Percentiles rank a stretch among this genome's conserved stretches.
Evolutionary conservation across 2,329 filamentous ascomycete genomes (phyloP).

Genomic region (Chalaropsis ovoidea): DNA sequence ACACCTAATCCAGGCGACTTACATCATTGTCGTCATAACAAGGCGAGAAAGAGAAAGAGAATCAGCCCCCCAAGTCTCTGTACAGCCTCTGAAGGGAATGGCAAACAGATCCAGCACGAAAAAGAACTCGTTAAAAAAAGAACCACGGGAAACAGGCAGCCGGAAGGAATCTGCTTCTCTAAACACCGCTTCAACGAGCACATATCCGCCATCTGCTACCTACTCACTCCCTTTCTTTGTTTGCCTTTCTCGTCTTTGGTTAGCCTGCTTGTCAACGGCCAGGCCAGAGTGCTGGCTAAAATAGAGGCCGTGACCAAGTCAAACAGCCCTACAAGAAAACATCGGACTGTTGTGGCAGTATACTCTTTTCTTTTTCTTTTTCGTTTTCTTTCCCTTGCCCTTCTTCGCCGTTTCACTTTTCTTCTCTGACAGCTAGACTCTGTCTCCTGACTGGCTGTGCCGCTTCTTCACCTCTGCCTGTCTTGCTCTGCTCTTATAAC

Average conservation of each 20-base stretch:
- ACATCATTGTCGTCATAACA: neutral
- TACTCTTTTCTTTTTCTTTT: neutral
- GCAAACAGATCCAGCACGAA: neutral
- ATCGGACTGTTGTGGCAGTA: neutral
- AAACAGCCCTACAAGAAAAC: slow-evolving; percentile 2
- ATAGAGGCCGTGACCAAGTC: neutral
- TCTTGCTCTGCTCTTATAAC: neutral
- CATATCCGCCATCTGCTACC: neutral
- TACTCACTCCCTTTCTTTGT: neutral
- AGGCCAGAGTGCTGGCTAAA: neutral
- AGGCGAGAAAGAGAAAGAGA: too few species aligned
- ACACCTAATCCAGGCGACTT: neutral
- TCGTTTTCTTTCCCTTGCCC: neutral
- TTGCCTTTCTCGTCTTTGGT: neutral
- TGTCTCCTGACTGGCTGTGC: neutral
- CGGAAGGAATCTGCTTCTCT: slow-evolving; percentile 1
- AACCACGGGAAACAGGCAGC: neutral
- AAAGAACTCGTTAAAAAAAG: neutral
- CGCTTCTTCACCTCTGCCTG: neutral
- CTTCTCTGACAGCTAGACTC: slow-evolving; percentile 6
- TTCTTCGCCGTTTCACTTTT: neutral
- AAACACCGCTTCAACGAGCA: neutral
- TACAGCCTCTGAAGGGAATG: neutral
- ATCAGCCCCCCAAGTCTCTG: neutral
- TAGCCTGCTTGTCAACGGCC: neutral